Evolutionary conservation across 2,329 filamentous ascomycete species (phyloP).

Genomic region (Calonectria pteridis): DNA sequence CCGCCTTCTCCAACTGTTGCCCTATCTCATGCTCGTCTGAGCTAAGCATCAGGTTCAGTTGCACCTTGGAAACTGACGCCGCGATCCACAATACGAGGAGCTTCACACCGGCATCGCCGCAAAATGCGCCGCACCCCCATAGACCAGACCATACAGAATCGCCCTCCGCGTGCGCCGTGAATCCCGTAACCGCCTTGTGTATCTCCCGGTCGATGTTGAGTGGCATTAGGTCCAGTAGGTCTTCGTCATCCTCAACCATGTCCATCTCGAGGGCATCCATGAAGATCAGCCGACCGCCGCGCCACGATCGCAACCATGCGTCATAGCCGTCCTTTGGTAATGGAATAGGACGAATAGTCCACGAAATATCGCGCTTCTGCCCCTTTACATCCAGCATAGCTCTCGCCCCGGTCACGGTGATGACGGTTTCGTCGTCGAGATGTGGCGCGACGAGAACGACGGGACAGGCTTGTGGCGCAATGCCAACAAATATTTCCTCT

Average conservation of each 20-base stretch:
- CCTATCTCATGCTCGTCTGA: constrained; percentile 37
- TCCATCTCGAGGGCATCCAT: constrained; percentile 55
- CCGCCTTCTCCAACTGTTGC: constrained; percentile 17
- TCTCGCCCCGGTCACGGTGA: constrained; percentile 45
- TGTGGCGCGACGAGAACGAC: constrained; percentile 50
- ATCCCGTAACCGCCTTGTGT: constrained; percentile 45
- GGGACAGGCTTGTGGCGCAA: constrained; percentile 50
- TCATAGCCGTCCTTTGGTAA: not conserved
- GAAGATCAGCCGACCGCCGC: constrained; percentile 48
- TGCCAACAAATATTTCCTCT: constrained; percentile 51
- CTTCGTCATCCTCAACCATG: constrained; percentile 31
- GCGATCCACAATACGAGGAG: constrained; percentile 49
- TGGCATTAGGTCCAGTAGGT: constrained; percentile 43
- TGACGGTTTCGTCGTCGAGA: constrained; percentile 40
- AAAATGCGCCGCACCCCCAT: constrained; percentile 54
- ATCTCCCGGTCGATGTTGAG: constrained; percentile 48
- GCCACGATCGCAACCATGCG: constrained; percentile 20
- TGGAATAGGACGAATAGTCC: constrained; percentile 14
- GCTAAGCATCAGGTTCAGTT: constrained; percentile 35
- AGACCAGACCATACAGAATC: constrained; percentile 44
- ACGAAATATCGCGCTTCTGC: constrained; percentile 46
- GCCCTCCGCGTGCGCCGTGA: constrained; percentile 35
- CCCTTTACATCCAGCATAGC: constrained; percentile 47
- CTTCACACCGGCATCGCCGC: constrained; percentile 49
- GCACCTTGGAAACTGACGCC: constrained; percentile 40